Conservation (phyloP, 2,329 filamentous ascomycete species). For the Orbilia blumenaviensis region DNA sequence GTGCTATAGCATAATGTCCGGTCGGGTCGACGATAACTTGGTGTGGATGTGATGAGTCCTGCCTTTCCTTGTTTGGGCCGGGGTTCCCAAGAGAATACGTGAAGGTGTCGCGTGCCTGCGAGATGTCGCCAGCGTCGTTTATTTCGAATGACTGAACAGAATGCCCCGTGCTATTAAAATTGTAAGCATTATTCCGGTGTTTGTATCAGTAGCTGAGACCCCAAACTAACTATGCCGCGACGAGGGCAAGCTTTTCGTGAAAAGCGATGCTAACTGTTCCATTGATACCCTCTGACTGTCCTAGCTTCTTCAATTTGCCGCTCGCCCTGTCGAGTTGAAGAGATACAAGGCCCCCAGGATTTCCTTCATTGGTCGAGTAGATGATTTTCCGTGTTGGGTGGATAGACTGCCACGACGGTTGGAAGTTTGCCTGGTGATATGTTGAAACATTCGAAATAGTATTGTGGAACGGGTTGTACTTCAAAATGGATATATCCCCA, state of each 20-base stretch:
- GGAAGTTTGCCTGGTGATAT: constrained; percentile 20
- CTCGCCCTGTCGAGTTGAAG: constrained; percentile 13
- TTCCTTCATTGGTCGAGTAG: constrained; percentile 41
- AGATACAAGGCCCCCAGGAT: constrained; percentile 37
- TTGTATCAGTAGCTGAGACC: not conserved
- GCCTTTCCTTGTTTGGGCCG: constrained; percentile 60
- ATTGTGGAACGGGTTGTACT: constrained; percentile 28
- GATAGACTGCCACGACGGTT: constrained; percentile 43
- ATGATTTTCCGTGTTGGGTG: constrained; percentile 24
- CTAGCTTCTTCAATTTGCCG: constrained; percentile 24
- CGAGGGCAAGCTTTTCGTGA: constrained; percentile 3
- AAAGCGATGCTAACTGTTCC: constrained; percentile 47
- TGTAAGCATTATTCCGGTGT: not conserved
- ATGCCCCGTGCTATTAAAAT: constrained; percentile 13
- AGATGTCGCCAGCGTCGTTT: constrained; percentile 22
- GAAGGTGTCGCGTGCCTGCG: constrained; percentile 35
- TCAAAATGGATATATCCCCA: constrained; percentile 42
- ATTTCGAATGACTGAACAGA: constrained; percentile 41
- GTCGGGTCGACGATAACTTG: constrained; percentile 72
- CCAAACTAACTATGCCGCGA: constrained; percentile 42
- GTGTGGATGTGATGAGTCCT: constrained; percentile 71
- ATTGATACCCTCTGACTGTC: constrained; percentile 36
- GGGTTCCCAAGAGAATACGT: constrained; percentile 50
- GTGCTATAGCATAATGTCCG: constrained; percentile 70
- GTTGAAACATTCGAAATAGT: constrained; percentile 14